Percentiles rank a stretch among this genome's conserved stretches.
Conservation (phyloP, 2,329 filamentous ascomycete species). For the Fusarium mexicanum region DNA sequence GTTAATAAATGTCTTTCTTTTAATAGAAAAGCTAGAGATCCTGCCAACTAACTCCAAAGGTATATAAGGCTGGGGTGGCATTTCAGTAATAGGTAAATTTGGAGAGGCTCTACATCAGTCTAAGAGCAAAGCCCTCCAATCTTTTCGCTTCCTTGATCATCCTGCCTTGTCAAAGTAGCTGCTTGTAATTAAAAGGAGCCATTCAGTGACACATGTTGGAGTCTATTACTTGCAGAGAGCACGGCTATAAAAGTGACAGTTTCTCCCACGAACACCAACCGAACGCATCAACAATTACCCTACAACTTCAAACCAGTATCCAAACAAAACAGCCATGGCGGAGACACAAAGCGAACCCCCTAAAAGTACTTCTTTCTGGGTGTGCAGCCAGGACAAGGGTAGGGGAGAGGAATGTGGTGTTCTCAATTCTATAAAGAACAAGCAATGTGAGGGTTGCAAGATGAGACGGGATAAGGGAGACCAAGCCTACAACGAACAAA, state of each 20-base stretch:
- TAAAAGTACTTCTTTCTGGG: background rate
- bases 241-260: background rate
- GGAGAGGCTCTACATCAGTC: too few species aligned
- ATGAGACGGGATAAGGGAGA: background rate
- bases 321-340: background rate
- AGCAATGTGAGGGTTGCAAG: background rate
- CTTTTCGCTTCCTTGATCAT: background rate
- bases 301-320: background rate
- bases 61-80: rapidly evolving
- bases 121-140: too few species aligned
- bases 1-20: background rate
- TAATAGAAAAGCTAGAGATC: background rate
- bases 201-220: too few species aligned
- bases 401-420: background rate
- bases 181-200: rapidly evolving
- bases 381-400: background rate
- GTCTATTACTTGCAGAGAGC: background rate
- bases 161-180: rapidly evolving
- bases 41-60: background rate
- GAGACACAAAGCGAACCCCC: background rate
- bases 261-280: rapidly evolving
- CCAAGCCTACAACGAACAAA: background rate
- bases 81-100: background rate
- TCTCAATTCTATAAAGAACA: background rate
- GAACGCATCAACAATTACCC: background rate